phyloP scores from a whole-genome alignment of 1,284 basidiomycete species.

The Microbotryum silenes-acaulis region DNA sequence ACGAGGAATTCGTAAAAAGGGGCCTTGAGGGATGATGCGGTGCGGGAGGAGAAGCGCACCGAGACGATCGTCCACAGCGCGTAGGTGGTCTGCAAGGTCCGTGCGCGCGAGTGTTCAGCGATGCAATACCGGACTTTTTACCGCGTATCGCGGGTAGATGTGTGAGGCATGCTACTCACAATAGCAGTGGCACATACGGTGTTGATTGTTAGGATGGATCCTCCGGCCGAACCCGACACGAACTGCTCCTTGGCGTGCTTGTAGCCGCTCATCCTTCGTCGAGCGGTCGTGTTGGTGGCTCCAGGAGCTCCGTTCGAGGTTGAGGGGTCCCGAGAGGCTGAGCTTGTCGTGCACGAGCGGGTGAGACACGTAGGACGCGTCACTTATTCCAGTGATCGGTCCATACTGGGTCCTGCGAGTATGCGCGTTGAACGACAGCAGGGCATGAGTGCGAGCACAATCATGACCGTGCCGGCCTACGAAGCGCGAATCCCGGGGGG shows the following conservation, averaged over 20 bases:
- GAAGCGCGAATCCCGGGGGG: not conserved
- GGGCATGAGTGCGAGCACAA: too few relatives aligned
- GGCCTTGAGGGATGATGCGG: constrained; percentile 1
- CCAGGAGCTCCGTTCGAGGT: too few relatives aligned
- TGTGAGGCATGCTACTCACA: constrained; percentile 48
- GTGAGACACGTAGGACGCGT: too few relatives aligned
- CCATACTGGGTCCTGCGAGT: too few relatives aligned
- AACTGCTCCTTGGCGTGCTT: constrained; percentile 80
- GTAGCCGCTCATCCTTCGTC: constrained; percentile 46
- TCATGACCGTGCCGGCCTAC: not conserved
- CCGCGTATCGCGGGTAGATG: constrained; percentile 1
- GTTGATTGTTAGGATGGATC: constrained; percentile 67
- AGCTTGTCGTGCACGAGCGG: too few relatives aligned
- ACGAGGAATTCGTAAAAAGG: constrained; percentile 53
- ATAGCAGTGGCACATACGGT: constrained; percentile 61
- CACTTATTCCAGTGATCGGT: too few relatives aligned
- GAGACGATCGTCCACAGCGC: constrained; percentile 55
- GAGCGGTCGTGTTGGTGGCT: too few relatives aligned
- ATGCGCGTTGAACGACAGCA: too few relatives aligned
- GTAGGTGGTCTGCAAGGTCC: constrained; percentile 54
- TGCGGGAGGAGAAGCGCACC: constrained; percentile 44
- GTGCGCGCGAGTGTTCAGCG: not conserved
- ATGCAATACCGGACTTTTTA: not conserved
- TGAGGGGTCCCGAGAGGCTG: too few relatives aligned
- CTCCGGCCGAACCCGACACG: constrained; percentile 70